Percentiles rank a stretch among this genome's conserved stretches.
phyloP scores from a whole-genome alignment of 2,329 filamentous ascomycete species.

The Verticillium albo-atrum region DNA sequence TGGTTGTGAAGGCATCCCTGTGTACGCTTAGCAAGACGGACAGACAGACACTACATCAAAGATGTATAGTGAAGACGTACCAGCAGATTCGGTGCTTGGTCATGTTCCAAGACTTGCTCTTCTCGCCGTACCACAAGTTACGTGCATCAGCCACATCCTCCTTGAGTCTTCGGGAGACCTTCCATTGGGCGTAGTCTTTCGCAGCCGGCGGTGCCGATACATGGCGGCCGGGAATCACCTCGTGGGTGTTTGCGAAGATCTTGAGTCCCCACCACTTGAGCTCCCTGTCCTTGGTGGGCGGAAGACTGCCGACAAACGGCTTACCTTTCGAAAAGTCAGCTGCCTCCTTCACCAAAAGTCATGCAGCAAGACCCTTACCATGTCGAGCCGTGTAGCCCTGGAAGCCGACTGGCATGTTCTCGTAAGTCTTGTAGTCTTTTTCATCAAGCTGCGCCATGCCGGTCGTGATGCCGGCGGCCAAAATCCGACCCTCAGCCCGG shows the following conservation, averaged over 20 bases:
- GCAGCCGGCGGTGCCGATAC: slow-evolving; percentile 53
- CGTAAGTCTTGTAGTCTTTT: slow-evolving; percentile 37
- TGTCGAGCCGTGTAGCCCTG: slow-evolving; percentile 32
- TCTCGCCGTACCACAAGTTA: slow-evolving; percentile 54
- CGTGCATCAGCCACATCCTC: slow-evolving; percentile 55
- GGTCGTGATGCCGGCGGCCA: slow-evolving; percentile 56
- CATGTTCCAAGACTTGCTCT: slow-evolving; percentile 51
- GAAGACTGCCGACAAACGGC: slow-evolving; percentile 53
- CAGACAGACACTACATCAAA: not conserved
- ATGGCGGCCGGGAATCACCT: slow-evolving; percentile 45
- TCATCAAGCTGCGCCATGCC: slow-evolving; percentile 51
- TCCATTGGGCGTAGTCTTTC: slow-evolving; percentile 59
- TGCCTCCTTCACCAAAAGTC: slow-evolving; percentile 22
- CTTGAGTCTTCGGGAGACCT: slow-evolving; percentile 49
- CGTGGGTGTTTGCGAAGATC: slow-evolving; percentile 53
- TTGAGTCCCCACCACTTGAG: slow-evolving; percentile 60
- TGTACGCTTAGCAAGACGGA: not conserved
- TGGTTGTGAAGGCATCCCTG: slow-evolving; percentile 63
- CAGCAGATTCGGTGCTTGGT: slow-evolving; percentile 63
- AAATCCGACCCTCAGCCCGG: slow-evolving; percentile 47
- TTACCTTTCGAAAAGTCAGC: slow-evolving; percentile 29
- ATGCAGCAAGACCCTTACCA: slow-evolving; percentile 17
- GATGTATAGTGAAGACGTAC: slow-evolving; percentile 31
- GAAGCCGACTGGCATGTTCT: slow-evolving; percentile 44
- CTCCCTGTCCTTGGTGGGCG: slow-evolving; percentile 43